Evolutionary conservation across 2,329 filamentous ascomycete species (phyloP).

Genomic region (Aspergillus hiratsukae): DNA sequence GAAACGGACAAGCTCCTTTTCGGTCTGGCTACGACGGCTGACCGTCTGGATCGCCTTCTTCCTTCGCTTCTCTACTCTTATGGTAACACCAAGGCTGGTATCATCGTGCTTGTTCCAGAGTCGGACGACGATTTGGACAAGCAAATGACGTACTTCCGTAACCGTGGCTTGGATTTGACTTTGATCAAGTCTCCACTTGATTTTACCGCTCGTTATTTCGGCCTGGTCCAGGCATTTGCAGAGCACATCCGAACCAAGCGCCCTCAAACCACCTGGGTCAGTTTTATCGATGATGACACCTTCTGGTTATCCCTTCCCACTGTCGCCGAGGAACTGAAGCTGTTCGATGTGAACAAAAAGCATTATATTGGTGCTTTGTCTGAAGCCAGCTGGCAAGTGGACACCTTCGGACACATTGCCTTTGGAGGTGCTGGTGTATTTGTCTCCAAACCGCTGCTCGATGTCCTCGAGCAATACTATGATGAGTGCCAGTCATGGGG

Average conservation of each 20-base stretch:
- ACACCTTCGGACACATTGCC: slow-evolving; percentile 41
- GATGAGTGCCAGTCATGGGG: slow-evolving; percentile 41
- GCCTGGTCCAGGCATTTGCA: slow-evolving; percentile 38
- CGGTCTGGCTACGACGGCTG: slow-evolving; percentile 40
- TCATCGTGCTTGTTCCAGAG: slow-evolving; percentile 40
- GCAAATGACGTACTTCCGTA: slow-evolving; percentile 40
- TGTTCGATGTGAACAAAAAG: slow-evolving; percentile 36
- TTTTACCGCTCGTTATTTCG: slow-evolving; percentile 42
- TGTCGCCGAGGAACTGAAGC: slow-evolving; percentile 36
- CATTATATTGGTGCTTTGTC: slow-evolving; percentile 43
- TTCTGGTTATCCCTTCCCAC: slow-evolving; percentile 40
- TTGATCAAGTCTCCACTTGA: slow-evolving; percentile 37
- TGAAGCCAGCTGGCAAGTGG: slow-evolving; percentile 42
- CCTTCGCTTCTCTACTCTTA: slow-evolving; percentile 41
- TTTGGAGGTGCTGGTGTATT: slow-evolving; percentile 45
- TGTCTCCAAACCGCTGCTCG: slow-evolving; percentile 38
- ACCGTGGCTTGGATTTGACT: slow-evolving; percentile 38
- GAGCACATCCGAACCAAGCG: slow-evolving; percentile 36
- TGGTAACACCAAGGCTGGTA: slow-evolving; percentile 36
- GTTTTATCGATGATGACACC: slow-evolving; percentile 43
- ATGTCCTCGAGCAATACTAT: slow-evolving; percentile 35
- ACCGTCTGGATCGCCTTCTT: slow-evolving; percentile 38
- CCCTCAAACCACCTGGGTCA: slow-evolving; percentile 39
- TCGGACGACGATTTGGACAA: slow-evolving; percentile 36
- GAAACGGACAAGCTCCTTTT: slow-evolving; percentile 40